phyloP scores from a whole-genome alignment of 768 basidiomycete species.

The Xerocomellus intermedius region DNA sequence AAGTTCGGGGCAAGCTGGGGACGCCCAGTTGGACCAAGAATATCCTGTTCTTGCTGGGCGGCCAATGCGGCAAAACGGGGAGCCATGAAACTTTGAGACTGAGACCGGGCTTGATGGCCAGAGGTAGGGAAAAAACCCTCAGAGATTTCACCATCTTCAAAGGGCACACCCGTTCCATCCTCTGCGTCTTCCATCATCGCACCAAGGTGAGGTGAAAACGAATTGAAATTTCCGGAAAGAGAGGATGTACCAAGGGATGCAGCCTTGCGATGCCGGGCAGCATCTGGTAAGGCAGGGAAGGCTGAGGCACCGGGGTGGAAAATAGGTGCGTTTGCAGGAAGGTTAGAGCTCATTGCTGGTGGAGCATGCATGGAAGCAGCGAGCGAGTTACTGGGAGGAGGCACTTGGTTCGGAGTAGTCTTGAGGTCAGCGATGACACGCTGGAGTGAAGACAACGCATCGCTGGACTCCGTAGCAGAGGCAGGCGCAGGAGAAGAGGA shows the following conservation, averaged over 20 bases:
- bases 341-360: conserved; percentile 46
- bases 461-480: conserved; percentile 63
- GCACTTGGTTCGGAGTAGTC: conserved; percentile 57
- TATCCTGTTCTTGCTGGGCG: conserved; percentile 64
- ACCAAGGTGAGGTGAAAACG: conserved; percentile 77
- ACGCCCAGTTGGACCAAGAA: conserved; percentile 70
- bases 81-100: conserved; percentile 82
- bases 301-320: conserved; percentile 69
- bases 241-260: conserved; percentile 64
- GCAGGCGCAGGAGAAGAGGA: conserved; percentile 47
- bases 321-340: conserved; percentile 65
- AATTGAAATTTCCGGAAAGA: conserved; percentile 60
- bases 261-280: conserved; percentile 79
- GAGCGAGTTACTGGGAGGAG: conserved; percentile 39
- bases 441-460: conserved; percentile 84
- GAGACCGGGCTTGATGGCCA: conserved; percentile 68
- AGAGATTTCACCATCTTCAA: conserved; percentile 79
- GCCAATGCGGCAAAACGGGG: conserved; percentile 85
- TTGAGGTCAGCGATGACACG: conserved; percentile 93
- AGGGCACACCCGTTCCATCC: conserved; percentile 49
- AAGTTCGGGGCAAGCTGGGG: conserved; percentile 91
- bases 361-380: conserved; percentile 47
- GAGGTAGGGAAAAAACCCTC: conserved; percentile 50
- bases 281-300: conserved; percentile 49
- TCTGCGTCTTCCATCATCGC: conserved; percentile 83